phyloP scores from a whole-genome alignment of 192 early-diverging fungal genomes.

The Backusella macrospora region DNA sequence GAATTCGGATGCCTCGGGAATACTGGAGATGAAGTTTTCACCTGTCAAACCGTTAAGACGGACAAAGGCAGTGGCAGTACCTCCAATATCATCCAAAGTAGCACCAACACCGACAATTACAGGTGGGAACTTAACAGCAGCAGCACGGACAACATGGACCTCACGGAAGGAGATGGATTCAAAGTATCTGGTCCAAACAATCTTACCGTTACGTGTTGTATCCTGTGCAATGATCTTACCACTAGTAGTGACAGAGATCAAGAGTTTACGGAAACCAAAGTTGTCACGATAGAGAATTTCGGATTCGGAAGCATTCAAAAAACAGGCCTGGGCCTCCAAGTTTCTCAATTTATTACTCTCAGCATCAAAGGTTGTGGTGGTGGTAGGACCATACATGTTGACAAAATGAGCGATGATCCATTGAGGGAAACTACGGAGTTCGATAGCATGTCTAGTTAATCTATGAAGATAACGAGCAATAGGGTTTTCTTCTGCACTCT shows the following conservation, averaged over 20 bases:
- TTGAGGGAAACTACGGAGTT: slow-evolving; percentile 51
- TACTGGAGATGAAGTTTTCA: slow-evolving; percentile 44
- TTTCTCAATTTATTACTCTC: slow-evolving; percentile 18
- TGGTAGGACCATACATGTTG: slow-evolving; percentile 17
- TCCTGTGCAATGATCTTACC: slow-evolving; percentile 87
- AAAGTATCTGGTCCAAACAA: slow-evolving; percentile 74
- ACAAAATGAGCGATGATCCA: slow-evolving; percentile 47
- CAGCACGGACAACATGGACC: slow-evolving; percentile 55
- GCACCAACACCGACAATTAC: slow-evolving; percentile 65
- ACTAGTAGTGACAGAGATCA: slow-evolving; percentile 74
- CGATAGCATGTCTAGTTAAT: slow-evolving; percentile 48
- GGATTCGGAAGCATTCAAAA: not conserved
- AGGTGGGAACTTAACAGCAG: slow-evolving; percentile 74
- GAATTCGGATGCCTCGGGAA: slow-evolving; percentile 26
- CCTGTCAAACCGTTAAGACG: slow-evolving; percentile 73
- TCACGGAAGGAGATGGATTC: slow-evolving; percentile 48
- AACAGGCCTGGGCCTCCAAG: slow-evolving; percentile 26
- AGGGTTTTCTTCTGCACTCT: slow-evolving; percentile 49
- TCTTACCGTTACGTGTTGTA: slow-evolving; percentile 70
- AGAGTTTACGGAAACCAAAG: slow-evolving; percentile 89
- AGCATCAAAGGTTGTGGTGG: slow-evolving; percentile 10
- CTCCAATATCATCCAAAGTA: slow-evolving; percentile 41
- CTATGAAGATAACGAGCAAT: slow-evolving; percentile 70
- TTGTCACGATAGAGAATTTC: slow-evolving; percentile 57
- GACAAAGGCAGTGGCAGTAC: slow-evolving; percentile 42